phyloP scores from a whole-genome alignment of 805 yeast genomes.

The Candida coleopterorum region DNA sequence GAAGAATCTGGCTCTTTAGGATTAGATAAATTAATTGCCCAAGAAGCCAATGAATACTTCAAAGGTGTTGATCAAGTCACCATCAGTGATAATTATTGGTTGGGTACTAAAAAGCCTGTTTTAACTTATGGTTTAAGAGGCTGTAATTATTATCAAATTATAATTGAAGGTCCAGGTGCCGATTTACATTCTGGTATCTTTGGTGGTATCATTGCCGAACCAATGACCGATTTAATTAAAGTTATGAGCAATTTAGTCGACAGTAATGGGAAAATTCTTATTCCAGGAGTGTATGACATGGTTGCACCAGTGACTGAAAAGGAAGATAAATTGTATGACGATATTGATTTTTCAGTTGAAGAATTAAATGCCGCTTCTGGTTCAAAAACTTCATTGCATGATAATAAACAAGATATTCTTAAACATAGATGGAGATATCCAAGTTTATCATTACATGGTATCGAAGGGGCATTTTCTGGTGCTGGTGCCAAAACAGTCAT shows the following conservation, averaged over 20 bases:
- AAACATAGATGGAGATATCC: slow-evolving; percentile 99
- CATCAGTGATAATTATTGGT: slow-evolving; percentile 97
- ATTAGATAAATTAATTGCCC: slow-evolving; percentile 73
- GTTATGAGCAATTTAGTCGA: slow-evolving; percentile 76
- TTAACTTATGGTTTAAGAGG: slow-evolving; percentile 98
- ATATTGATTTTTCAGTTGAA: slow-evolving; percentile 76
- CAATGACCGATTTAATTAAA: slow-evolving; percentile 87
- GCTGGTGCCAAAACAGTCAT: slow-evolving; percentile 98
- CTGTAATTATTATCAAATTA: slow-evolving; percentile 83
- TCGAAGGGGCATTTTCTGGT: slow-evolving; percentile 94
- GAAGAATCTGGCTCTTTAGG: slow-evolving; percentile 97
- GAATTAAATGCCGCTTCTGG: slow-evolving; percentile 90
- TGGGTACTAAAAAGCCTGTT: slow-evolving; percentile 95
- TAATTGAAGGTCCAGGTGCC: slow-evolving; percentile 87
- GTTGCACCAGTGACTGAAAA: slow-evolving; percentile 86
- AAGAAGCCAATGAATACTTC: slow-evolving; percentile 77
- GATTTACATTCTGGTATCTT: slow-evolving; percentile 96
- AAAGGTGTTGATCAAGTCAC: slow-evolving; percentile 90
- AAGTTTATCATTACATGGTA: slow-evolving; percentile 90
- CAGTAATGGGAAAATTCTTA: slow-evolving; percentile 72
- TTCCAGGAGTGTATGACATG: slow-evolving; percentile 90
- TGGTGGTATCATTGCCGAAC: slow-evolving; percentile 97
- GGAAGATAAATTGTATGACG: slow-evolving; percentile 76
- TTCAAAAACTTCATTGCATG: slow-evolving; percentile 74
- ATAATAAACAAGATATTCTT: slow-evolving; percentile 75